A percentile compares a stretch with the other conserved stretches of the same genome.
Evolutionary conservation across 208 protist genomes (phyloP).

Genomic region (Angomonas deanei): DNA sequence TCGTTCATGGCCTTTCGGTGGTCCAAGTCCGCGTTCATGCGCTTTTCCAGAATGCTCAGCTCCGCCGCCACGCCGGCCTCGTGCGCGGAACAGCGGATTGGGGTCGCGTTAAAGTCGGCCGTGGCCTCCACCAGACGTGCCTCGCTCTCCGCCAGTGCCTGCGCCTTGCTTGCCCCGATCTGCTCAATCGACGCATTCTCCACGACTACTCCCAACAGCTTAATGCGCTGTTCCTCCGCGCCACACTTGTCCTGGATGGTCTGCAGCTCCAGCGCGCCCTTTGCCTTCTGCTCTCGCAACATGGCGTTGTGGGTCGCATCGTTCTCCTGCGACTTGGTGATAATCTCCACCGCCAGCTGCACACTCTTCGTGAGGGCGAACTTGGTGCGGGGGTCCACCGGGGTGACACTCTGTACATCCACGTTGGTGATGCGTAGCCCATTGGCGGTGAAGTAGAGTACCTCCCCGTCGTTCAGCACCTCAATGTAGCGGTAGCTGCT

Average conservation of each 20-base stretch:
- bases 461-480: constrained; percentile 16
- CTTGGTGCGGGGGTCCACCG: constrained; percentile 87
- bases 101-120: constrained; percentile 45
- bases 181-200: constrained; percentile 70
- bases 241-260: constrained; percentile 50
- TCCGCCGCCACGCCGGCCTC: constrained; percentile 41
- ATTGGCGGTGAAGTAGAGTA: constrained; percentile 83
- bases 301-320: constrained; percentile 76
- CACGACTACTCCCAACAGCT: constrained; percentile 62
- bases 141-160: constrained; percentile 69
- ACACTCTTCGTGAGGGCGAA: constrained; percentile 82
- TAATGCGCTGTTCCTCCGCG: constrained; percentile 53
- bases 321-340: constrained; percentile 86
- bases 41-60: constrained; percentile 40
- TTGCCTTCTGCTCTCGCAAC: constrained; percentile 68
- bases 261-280: constrained; percentile 66
- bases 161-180: constrained; percentile 54
- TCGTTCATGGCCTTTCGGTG: constrained; percentile 64
- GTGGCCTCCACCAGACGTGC: constrained; percentile 53
- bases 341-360: constrained; percentile 91
- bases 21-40: constrained; percentile 57
- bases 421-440: constrained; percentile 91
- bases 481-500: constrained; percentile 27
- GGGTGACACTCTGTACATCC: constrained; percentile 92
- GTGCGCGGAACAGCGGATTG: constrained; percentile 41